Base-by-base conservation (phyloP, 805 yeast genomes). In the Yamadazyma sp. region DNA sequence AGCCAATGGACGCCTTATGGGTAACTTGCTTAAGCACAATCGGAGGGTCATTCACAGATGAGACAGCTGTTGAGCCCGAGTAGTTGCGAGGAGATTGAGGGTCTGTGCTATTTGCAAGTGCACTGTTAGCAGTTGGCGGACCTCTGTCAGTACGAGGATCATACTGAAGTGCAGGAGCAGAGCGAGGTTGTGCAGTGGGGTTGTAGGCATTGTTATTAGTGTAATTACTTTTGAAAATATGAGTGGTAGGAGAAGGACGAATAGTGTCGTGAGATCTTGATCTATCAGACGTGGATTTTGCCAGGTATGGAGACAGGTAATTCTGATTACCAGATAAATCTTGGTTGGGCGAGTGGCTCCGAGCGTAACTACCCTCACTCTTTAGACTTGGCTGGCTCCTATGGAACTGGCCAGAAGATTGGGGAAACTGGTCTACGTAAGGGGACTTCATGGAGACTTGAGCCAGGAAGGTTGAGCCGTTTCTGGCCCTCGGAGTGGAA, bases 1-100 rank as follows among this genome's bases (percentile, higher is more conserved):
- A 35, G 5, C 16, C 19, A 4, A 34, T 10, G 12, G 33, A 39
- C 3, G 35, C 32, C 6, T 31, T 27, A 11, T 19, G 22, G 15
- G 42, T 14, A 15, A 38, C 28, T 19, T 41, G 46, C 21, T 39
- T 33, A 8, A 37, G 12, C 5, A 41, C 18, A 1, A 40, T 23
- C 6, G 35, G 42, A 16, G 40, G 35, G 14, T 39, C 43, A 17
- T 31, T 28, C 10, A 37, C 24, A 2, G 48, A 38, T n/a, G 42
- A 19, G 3, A 41, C 45, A 5, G 42, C 48, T 3, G 48, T 45
- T 3, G 45, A 20, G 6, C 49, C 49, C 2, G 46, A 42, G 27
- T 36, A 42, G 18, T 42, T 40, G 8, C 42, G 32, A 8, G 45
- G 28, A 20, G 25, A 20, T n/a, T 10, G 20, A 7, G 19, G 33